These are phyloP conservation scores for Dendrocalamus latiflorus DNA, from an alignment of 202 grass and related monocot genomes.

Conservation along the genomic window DNA sequence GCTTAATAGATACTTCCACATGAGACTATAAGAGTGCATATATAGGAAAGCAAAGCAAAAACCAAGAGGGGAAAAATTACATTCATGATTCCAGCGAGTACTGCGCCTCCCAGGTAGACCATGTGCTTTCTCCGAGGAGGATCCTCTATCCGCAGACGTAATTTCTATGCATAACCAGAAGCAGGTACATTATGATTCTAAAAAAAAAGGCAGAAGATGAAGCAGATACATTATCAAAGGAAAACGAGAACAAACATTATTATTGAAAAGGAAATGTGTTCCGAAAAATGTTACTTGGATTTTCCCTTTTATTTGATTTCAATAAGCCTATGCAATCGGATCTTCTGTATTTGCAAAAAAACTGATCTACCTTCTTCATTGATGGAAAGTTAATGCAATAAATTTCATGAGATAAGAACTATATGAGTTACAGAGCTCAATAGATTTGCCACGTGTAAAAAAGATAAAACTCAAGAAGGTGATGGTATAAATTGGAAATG, in stretches of 20 bases:
- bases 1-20: neutral
- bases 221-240: too few relatives aligned
- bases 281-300: neutral
- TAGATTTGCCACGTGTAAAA: too few relatives aligned
- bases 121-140: conserved; percentile 95
- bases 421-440: too few relatives aligned
- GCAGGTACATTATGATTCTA: neutral
- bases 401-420: too few relatives aligned
- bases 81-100: conserved; percentile 99
- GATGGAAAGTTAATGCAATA: too few relatives aligned
- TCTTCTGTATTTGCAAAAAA: conserved; percentile 2
- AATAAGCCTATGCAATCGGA: neutral
- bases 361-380: too few relatives aligned
- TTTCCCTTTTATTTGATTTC: neutral
- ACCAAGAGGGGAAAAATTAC: conserved; percentile 5
- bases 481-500: too few relatives aligned
- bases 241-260: too few relatives aligned
- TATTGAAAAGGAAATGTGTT: conserved; percentile 1
- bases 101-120: conserved; percentile 89
- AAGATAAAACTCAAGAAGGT: too few relatives aligned
- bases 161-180: conserved; percentile 53
- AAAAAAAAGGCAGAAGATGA: too few relatives aligned
- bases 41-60: neutral
- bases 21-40: neutral
- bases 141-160: conserved; percentile 87